Base-by-base conservation (phyloP, 768 basidiomycete genomes). In the Collybia nuda region DNA sequence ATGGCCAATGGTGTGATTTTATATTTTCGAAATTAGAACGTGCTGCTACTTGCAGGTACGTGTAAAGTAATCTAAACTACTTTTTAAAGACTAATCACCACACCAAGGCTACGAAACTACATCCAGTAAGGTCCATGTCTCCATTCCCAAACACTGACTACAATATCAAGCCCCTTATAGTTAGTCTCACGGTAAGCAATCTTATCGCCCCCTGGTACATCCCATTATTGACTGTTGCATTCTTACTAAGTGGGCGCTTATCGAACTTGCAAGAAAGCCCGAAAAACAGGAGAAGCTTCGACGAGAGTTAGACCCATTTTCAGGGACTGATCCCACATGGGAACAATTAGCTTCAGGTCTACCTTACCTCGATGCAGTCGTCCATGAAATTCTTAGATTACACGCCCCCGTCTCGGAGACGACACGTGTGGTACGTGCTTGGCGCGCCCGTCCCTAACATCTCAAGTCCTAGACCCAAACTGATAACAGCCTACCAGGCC, bases 311-410 rank as follows among this genome's bases (percentile, higher is more conserved):
- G 55, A 66, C 4, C 58, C 66, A 17, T 75, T 76, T 43, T 62
- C 71, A 1, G 64, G 58, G 15, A 50, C 52, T 5, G 82, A 85
- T 57, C 81, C 81, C 15, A 76, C 73, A 0, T 82, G 75, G 62
- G 81, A 83, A 32, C 77, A 82, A 49, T 69, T 85, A 5, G 70
- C 66, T 2, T 72, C 71, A 8, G 67, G 59, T 0, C 62, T 86
- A 5, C 82, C 81, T 0, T 84, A 79, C 57, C 76, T 85, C 5
- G 81, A 84, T 55, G 76, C 78, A 0, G 68, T 79, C 3, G 70
- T 74, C 1, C 73, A 73, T 37, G 80, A 80, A 56, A 65, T 64
- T 0, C 66, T 81, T 11, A 68, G 78, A 5, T 18, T 78, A 3
- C 75, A 81, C 53, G 65, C 79, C 17, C 70, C 76, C 2, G 45